Conservation (phyloP, 352 stramenopile species). For the Albugo candida region DNA sequence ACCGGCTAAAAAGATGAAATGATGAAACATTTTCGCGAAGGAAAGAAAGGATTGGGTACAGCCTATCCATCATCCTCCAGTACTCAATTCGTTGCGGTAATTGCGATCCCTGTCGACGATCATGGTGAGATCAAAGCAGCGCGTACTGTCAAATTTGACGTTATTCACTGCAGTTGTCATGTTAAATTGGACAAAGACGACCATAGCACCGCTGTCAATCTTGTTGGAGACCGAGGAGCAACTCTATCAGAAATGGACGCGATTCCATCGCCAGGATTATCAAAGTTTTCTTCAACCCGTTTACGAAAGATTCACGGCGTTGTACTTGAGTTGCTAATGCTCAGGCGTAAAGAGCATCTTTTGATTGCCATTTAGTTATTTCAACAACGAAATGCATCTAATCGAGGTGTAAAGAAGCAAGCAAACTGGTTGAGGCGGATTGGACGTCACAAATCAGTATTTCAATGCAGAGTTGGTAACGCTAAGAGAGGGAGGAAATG, state of each 20-base stretch:
- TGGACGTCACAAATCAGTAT: conserved; percentile 39
- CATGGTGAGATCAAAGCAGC: neutral
- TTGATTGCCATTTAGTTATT: conserved; percentile 22
- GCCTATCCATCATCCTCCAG: neutral
- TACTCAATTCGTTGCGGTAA: neutral
- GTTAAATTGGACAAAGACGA: neutral
- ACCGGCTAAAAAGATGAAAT: neutral
- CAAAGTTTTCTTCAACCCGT: neutral
- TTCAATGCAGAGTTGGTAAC: conserved; percentile 29
- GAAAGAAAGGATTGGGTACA: neutral
- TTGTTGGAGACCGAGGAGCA: neutral
- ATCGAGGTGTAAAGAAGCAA: conserved; percentile 7
- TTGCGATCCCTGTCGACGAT: neutral
- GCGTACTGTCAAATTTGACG: neutral
- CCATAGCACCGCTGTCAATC: neutral
- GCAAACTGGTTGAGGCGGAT: conserved; percentile 36
- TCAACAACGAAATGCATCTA: conserved; percentile 12
- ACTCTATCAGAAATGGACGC: neutral
- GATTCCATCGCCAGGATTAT: neutral
- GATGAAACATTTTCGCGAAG: neutral
- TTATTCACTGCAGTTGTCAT: neutral
- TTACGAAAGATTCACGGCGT: conserved; percentile 5
- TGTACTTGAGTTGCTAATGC: conserved; percentile 27
- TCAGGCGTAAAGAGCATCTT: conserved; percentile 59
- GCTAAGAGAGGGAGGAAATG: too few relatives aligned